A percentile compares a stretch with the other conserved stretches of the same genome.
phyloP scores from a whole-genome alignment of 2,329 filamentous ascomycete species.

The Pseudopithomyces chartarum region DNA sequence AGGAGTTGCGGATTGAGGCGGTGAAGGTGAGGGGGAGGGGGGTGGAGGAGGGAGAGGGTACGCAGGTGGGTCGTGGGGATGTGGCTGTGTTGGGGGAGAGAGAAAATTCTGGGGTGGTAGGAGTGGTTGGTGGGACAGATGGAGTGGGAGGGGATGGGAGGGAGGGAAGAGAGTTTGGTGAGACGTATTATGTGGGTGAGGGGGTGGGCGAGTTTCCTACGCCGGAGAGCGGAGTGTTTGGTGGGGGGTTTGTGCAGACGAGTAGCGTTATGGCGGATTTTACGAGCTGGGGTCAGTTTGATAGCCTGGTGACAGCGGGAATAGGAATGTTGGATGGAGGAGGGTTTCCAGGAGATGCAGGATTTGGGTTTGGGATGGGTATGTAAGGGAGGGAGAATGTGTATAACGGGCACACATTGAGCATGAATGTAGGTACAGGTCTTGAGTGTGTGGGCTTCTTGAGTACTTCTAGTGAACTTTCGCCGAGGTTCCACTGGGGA shows the following conservation, averaged over 20 bases:
- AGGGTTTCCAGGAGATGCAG: conserved; percentile 24
- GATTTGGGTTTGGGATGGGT: conserved; percentile 28
- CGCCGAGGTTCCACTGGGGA: no score
- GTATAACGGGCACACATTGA: no score
- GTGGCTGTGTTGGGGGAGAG: neutral
- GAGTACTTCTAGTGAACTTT: no score
- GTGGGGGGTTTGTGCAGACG: conserved; percentile 23
- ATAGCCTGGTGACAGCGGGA: conserved; percentile 43
- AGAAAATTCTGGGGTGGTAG: neutral
- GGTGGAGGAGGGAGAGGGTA: neutral
- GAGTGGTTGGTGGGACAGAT: neutral
- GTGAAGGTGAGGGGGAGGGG: conserved; percentile 15
- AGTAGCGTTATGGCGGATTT: conserved; percentile 40
- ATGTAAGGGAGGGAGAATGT: conserved; percentile 4
- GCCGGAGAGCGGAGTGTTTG: conserved; percentile 34
- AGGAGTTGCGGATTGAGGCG: conserved; percentile 55
- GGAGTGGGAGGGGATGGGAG: conserved; percentile 19
- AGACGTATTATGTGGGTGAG: conserved; percentile 17
- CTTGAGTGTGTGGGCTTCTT: no score
- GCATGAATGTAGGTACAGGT: neutral
- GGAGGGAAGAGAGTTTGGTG: conserved; percentile 13
- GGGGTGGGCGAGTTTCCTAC: conserved; percentile 31
- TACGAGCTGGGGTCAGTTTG: conserved; percentile 46
- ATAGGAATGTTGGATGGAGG: conserved; percentile 39
- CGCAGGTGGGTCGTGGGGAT: neutral